phyloP scores from a whole-genome alignment of 441 rosid genomes.

The Raphanus hybrid region DNA sequence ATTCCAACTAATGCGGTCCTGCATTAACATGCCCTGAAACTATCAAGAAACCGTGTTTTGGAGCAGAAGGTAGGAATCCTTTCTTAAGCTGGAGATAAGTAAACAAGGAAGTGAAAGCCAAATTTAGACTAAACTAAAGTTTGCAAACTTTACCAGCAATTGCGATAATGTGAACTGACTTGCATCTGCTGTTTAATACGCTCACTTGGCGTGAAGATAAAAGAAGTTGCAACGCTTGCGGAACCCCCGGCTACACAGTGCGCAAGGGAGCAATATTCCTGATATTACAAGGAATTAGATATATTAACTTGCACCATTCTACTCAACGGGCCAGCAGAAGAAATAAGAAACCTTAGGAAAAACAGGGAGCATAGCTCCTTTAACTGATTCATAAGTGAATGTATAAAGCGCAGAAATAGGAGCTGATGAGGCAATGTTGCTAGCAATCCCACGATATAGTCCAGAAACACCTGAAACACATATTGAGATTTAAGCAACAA shows the following conservation, averaged over 20 bases:
- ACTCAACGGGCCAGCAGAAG: background rate
- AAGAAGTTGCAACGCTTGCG: slow-evolving; percentile 91
- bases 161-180: slow-evolving; percentile 81
- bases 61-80: background rate
- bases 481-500: background rate
- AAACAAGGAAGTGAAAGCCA: background rate
- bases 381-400: slow-evolving; percentile 84
- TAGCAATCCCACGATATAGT: slow-evolving; percentile 77
- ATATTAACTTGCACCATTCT: slow-evolving; percentile 6
- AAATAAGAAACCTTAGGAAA: slow-evolving; percentile 61
- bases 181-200: slow-evolving; percentile 96
- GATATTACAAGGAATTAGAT: slow-evolving; percentile 21
- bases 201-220: slow-evolving; percentile 91
- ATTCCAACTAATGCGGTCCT: slow-evolving; percentile 43
- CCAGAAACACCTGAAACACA: slow-evolving; percentile 69
- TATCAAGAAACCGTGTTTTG: slow-evolving; percentile 3
- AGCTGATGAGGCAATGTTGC: slow-evolving; percentile 87
- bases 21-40: background rate
- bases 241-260: slow-evolving; percentile 96
- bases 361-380: slow-evolving; percentile 78
- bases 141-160: slow-evolving; percentile 71
- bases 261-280: slow-evolving; percentile 79
- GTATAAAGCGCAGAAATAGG: slow-evolving; percentile 90
- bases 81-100: background rate
- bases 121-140: slow-evolving; percentile 7